Conservation (phyloP, 495 filamentous ascomycete species). For the Neurospora tetraspora region DNA sequence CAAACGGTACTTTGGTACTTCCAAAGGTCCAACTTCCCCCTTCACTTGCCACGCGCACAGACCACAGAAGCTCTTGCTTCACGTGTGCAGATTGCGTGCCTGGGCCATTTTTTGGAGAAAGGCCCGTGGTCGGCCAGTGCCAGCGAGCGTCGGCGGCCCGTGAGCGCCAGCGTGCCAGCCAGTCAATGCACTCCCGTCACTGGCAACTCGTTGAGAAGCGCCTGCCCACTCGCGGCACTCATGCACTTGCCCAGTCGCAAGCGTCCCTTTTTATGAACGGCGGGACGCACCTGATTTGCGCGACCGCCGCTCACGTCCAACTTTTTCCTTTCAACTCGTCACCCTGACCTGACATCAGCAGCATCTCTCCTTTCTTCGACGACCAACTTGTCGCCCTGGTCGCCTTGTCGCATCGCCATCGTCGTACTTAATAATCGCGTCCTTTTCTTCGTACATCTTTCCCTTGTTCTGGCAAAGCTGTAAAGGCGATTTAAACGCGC, state of each 20-base stretch:
- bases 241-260: not conserved
- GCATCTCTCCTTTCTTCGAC: not conserved
- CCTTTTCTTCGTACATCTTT: conserved; percentile 1
- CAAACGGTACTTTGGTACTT: not conserved
- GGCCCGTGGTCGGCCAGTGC: not conserved
- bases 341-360: not conserved
- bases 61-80: not conserved
- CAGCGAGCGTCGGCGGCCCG: not conserved
- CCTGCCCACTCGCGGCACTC: not conserved
- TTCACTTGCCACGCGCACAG: not conserved
- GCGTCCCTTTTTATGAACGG: not conserved
- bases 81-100: not conserved
- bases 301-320: conserved; percentile 6
- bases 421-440: not conserved
- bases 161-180: not conserved
- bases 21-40: not conserved
- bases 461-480: conserved; percentile 4
- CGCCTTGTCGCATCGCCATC: not conserved
- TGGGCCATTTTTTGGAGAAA: not conserved
- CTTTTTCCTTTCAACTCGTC: conserved; percentile 23
- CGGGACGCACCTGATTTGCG: conserved; percentile 34
- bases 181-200: not conserved
- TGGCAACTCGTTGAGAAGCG: not conserved
- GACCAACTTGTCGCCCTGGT: not conserved
- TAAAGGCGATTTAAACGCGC: conserved; percentile 10